phyloP scores from a whole-genome alignment of 176 grass and related monocot species.

The Thalia dealbata region DNA sequence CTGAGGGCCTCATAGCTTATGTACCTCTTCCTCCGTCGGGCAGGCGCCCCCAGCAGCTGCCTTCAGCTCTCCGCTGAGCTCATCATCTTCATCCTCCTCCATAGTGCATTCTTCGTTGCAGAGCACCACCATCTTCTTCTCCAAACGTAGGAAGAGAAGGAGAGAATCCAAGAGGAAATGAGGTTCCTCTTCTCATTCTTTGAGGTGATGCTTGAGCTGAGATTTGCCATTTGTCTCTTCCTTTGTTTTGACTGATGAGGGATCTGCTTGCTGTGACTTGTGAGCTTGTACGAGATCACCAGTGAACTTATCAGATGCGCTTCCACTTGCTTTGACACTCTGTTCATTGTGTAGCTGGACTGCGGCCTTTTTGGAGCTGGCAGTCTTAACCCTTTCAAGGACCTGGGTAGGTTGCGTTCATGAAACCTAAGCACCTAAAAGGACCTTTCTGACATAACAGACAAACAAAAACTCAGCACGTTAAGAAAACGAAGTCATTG shows the following conservation, averaged over 20 bases:
- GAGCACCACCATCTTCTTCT: not conserved
- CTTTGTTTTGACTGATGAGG: not conserved
- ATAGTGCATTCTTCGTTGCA: not conserved
- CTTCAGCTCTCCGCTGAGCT: not conserved
- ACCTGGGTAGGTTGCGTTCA: too few species aligned
- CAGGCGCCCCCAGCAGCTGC: constrained; percentile 9
- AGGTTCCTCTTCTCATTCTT: not conserved
- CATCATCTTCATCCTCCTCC: constrained; percentile 12
- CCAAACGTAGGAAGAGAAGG: not conserved
- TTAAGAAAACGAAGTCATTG: too few species aligned
- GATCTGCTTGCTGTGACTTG: not conserved
- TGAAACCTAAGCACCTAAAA: too few species aligned
- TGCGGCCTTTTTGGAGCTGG: too few species aligned
- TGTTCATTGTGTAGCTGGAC: not conserved
- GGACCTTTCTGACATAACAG: too few species aligned
- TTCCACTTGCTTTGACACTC: not conserved
- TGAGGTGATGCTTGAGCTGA: not conserved
- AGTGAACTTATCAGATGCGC: not conserved
- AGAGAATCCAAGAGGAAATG: not conserved
- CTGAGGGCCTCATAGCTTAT: constrained; percentile 24
- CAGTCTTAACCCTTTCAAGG: too few species aligned
- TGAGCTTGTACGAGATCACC: not conserved
- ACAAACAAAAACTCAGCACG: too few species aligned
- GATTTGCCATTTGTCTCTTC: not conserved
- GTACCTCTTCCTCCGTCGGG: constrained; percentile 7